Evolutionary conservation across 139 green algal species (phyloP).

Genomic region (Chlorella sp.): DNA sequence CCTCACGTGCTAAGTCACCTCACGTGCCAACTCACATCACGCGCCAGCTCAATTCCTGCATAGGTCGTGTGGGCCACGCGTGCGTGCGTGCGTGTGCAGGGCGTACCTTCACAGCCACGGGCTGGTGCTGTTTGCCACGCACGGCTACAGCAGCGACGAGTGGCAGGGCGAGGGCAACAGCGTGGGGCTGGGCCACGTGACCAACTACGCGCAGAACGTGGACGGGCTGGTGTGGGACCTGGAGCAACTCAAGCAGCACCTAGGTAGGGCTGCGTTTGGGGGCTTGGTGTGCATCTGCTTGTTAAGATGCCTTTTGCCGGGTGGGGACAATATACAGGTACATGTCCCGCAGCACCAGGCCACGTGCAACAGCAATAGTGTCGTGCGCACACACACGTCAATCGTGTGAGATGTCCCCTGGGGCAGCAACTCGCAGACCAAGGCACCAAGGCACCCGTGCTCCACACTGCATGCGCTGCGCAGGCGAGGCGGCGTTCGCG

Average conservation of each 20-base stretch:
- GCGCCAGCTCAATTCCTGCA: no score
- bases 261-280: constrained; percentile 40
- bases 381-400: not conserved
- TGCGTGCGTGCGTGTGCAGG: constrained; percentile 39
- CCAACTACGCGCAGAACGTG: constrained; percentile 57
- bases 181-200: constrained; percentile 43
- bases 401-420: no score
- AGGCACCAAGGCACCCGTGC: no score
- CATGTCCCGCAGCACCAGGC: not conserved
- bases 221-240: constrained; percentile 52
- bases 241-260: constrained; percentile 31
- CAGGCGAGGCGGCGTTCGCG: constrained; percentile 21
- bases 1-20: no score
- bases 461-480: no score
- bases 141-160: constrained; percentile 16
- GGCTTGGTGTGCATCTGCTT: no score
- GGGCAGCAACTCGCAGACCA: no score
- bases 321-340: not conserved
- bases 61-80: no score
- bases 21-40: no score
- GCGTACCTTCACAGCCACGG: constrained; percentile 41
- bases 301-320: not conserved
- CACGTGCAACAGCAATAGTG: no score
- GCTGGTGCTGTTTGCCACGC: constrained; percentile 48
- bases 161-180: constrained; percentile 6